These are phyloP conservation scores for Aleurites moluccanus DNA, from an alignment of 441 rosid species.

Conservation along the genomic window DNA sequence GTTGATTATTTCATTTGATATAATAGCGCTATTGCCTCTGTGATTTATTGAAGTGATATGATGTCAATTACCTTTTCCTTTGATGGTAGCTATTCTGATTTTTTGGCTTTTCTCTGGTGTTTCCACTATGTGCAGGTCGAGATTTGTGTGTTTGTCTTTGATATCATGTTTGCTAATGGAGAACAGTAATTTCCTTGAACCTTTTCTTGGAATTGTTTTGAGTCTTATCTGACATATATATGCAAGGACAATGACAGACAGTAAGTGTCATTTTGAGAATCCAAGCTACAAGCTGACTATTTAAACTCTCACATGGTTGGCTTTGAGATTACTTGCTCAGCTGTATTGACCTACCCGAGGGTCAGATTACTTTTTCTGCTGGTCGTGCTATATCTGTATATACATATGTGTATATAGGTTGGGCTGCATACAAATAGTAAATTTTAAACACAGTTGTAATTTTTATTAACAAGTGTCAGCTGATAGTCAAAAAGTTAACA, in stretches of 20 bases:
- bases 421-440: neutral
- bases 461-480: neutral
- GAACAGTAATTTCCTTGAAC: slow-evolving; percentile 55
- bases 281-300: neutral
- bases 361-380: neutral
- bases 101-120: slow-evolving; percentile 16
- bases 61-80: neutral
- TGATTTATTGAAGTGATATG: slow-evolving; percentile 1
- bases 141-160: slow-evolving; percentile 78
- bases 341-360: neutral
- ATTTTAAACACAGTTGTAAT: no score
- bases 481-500: neutral
- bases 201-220: slow-evolving; percentile 19
- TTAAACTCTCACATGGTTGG: neutral
- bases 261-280: neutral
- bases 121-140: slow-evolving; percentile 57
- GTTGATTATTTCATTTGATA: neutral
- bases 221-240: slow-evolving; percentile 4
- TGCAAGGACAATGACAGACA: neutral
- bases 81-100: slow-evolving; percentile 12
- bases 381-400: neutral
- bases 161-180: slow-evolving; percentile 87
- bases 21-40: neutral
- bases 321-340: neutral
- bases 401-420: neutral